Conservation (phyloP, 345 rosid species). For the Moricandia arvensis region DNA sequence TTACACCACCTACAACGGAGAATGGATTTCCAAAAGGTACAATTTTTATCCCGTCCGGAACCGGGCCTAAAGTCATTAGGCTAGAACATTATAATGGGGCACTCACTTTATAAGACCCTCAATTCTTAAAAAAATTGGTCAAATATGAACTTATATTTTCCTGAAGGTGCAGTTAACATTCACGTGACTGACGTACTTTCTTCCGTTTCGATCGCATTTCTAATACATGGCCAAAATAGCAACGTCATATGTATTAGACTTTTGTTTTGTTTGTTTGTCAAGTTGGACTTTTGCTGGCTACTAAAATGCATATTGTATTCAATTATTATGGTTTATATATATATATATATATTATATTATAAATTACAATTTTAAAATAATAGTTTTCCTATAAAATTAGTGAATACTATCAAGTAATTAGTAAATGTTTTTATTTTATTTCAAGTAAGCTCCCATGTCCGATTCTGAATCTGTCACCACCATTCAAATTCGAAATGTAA, state of each 20-base stretch:
- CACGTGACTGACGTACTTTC: constrained; percentile 34
- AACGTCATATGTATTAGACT: neutral
- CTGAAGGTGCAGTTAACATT: constrained; percentile 18
- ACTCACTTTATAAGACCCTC: neutral
- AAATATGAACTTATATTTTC: constrained; percentile 15
- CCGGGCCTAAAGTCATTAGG: too few relatives aligned
- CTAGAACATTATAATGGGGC: neutral
- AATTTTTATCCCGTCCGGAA: neutral
- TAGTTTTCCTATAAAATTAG: too few relatives aligned
- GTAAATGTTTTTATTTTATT: too few relatives aligned
- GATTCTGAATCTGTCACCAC: too few relatives aligned
- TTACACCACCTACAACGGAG: neutral
- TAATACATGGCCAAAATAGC: constrained; percentile 1
- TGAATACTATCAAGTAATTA: too few relatives aligned
- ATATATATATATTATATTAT: neutral
- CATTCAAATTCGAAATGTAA: neutral
- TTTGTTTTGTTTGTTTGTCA: neutral
- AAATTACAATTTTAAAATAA: neutral
- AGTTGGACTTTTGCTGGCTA: constrained; percentile 5
- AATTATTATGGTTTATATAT: neutral
- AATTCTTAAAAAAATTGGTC: neutral
- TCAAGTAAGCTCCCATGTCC: too few relatives aligned
- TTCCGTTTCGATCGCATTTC: constrained; percentile 7
- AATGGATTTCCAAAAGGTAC: neutral
- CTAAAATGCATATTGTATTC: neutral